These are phyloP conservation scores for Groenewaldozyma salmanticensis DNA, from an alignment of 805 yeast species.

Conservation along the genomic window DNA sequence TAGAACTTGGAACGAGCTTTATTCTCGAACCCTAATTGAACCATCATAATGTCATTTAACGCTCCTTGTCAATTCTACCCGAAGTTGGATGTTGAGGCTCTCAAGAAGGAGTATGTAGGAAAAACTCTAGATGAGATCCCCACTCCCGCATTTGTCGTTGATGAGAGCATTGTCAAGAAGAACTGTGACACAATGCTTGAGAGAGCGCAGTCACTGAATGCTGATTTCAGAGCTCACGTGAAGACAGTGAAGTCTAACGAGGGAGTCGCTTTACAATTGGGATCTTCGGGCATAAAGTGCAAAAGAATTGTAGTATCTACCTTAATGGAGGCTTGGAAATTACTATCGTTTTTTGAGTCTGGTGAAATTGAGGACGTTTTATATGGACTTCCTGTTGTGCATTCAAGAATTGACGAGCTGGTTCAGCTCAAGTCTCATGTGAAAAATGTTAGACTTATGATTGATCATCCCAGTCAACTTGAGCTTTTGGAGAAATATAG, in stretches of 20 bases:
- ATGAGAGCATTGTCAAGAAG: slow-evolving; percentile 29
- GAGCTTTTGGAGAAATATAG: slow-evolving; percentile 35
- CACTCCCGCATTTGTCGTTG: slow-evolving; percentile 51
- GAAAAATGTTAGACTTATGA: slow-evolving; percentile 40
- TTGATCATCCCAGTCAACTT: slow-evolving; percentile 53
- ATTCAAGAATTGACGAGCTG: slow-evolving; percentile 39
- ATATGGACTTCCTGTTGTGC: slow-evolving; percentile 51
- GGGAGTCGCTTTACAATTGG: slow-evolving; percentile 48
- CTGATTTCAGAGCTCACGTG: slow-evolving; percentile 57
- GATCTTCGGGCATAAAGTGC: slow-evolving; percentile 23
- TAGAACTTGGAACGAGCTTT: too few species aligned
- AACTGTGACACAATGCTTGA: slow-evolving; percentile 44
- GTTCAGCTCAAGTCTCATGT: slow-evolving; percentile 34
- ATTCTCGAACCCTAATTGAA: too few species aligned
- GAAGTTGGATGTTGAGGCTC: slow-evolving; percentile 12
- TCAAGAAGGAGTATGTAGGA: slow-evolving; percentile 31
- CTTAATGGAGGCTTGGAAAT: slow-evolving; percentile 51
- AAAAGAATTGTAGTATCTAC: slow-evolving; percentile 59
- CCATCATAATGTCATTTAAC: too few species aligned
- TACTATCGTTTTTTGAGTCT: slow-evolving; percentile 32
- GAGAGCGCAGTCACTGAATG: slow-evolving; percentile 32
- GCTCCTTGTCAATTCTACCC: slow-evolving; percentile 15
- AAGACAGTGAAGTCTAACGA: slow-evolving; percentile 66
- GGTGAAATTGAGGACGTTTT: slow-evolving; percentile 40
- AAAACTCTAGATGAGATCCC: slow-evolving; percentile 38